Evolutionary conservation across 1,284 basidiomycete genomes (phyloP).

Genomic region (Ustilago cynodontis): DNA sequence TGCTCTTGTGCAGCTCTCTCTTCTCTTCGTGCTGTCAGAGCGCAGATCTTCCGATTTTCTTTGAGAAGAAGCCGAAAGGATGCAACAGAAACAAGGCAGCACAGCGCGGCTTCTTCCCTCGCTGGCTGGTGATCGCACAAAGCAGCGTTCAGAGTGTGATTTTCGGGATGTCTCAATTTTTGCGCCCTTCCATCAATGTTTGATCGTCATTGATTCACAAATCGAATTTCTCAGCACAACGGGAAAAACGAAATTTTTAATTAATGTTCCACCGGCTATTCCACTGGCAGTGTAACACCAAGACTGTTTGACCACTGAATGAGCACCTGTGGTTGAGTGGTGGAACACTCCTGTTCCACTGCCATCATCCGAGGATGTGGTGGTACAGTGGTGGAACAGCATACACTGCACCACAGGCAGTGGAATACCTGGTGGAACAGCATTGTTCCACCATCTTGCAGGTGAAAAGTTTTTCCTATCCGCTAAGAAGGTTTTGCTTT

Average conservation of each 20-base stretch:
- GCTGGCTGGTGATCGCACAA: not conserved
- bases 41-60: constrained; percentile 32
- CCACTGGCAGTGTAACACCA: not conserved
- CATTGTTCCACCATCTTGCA: not conserved
- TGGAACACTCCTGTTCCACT: no score
- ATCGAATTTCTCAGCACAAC: not conserved
- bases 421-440: not conserved
- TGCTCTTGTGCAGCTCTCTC: constrained; percentile 7
- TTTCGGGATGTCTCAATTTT: not conserved
- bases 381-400: no score
- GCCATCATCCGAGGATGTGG: no score
- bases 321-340: not conserved
- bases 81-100: constrained; percentile 12
- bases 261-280: not conserved
- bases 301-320: not conserved
- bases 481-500: not conserved
- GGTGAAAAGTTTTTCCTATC: not conserved
- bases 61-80: constrained; percentile 13
- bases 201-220: not conserved
- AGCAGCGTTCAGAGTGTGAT: not conserved
- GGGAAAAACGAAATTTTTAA: not conserved
- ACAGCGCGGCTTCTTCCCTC: constrained; percentile 5
- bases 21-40: no score
- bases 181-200: not conserved
- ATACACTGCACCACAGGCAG: no score